Base-by-base conservation (phyloP, 257 asterid species). In the Solanum peruvianum region DNA sequence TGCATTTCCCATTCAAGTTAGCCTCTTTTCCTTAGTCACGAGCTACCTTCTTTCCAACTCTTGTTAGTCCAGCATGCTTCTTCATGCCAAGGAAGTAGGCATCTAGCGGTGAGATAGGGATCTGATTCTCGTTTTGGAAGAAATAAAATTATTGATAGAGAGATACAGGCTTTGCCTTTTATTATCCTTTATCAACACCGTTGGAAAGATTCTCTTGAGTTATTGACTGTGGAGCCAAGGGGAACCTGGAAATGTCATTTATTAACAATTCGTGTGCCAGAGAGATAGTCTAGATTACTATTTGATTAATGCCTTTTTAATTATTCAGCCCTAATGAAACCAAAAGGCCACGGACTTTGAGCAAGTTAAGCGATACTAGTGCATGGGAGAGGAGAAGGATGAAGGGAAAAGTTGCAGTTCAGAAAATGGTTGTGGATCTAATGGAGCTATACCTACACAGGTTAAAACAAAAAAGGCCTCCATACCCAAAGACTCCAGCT, bases 341-440 rank as follows among this genome's bases (percentile, higher is more conserved):
- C 77, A 93, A 93, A 86, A 95, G 86, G 92, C 97, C 99, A 9
- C 92, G 93, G 86, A 89, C 96, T 33, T 91, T 97, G 90, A 97
- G 98, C 94, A 97, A 97, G 87, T 90, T 97, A 91, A 95, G 88
- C 67, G 99, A 97, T 78, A 92, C 98, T 31, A 92, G 93, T 89
- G 93, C 96, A 45, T 97, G 99, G 99, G 98, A 97, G 91, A 95
- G 89, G 92, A 94, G 99, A 91, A 94, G 98, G 91, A 90, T 94
- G 84, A 95, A 97, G 92, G 99, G 99, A n/a, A 95, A 95, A 92
- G 95, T 97, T 93, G 99, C 98, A 31, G 97, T 97, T 86, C 99
- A 94, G 92, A 97, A 94, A 90, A 95, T 97, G 98, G 98, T 97
- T 72, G 98, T 97, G 85, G 98, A 97, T 90, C 92, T 97, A 90